A percentile compares a stretch with the other conserved stretches of the same genome.
Conservation (phyloP, 2,329 filamentous ascomycete species). For the Curvularia eragrostidis region DNA sequence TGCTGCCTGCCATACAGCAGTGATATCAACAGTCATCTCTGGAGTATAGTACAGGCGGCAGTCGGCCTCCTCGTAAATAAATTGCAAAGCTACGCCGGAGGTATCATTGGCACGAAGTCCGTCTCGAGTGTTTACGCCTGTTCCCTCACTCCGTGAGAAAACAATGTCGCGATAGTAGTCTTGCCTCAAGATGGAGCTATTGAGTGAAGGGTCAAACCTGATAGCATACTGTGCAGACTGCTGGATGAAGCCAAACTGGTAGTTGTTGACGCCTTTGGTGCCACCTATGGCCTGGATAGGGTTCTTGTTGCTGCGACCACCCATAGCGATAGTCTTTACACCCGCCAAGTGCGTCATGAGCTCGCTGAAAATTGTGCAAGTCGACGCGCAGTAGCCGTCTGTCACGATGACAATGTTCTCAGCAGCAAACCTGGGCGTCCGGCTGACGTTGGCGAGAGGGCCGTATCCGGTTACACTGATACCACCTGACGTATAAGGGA, state of each 20-base stretch:
- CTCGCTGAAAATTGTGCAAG: constrained; percentile 64
- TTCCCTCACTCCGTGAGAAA: constrained; percentile 33
- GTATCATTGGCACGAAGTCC: constrained; percentile 43
- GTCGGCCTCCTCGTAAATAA: constrained; percentile 50
- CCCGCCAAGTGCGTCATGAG: constrained; percentile 61
- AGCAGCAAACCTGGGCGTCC: constrained; percentile 59
- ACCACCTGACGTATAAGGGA: constrained; percentile 40
- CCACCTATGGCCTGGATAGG: constrained; percentile 63
- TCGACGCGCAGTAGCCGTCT: constrained; percentile 66
- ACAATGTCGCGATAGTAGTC: constrained; percentile 38
- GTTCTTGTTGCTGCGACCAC: constrained; percentile 56
- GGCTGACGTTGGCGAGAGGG: constrained; percentile 52
- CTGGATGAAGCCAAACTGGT: constrained; percentile 44
- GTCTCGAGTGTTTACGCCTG: constrained; percentile 46
- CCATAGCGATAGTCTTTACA: constrained; percentile 62
- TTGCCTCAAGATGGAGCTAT: constrained; percentile 32
- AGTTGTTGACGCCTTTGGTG: constrained; percentile 58
- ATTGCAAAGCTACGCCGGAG: constrained; percentile 46
- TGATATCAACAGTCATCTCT: constrained; percentile 51
- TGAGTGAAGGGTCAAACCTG: constrained; percentile 30
- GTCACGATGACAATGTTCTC: constrained; percentile 62
- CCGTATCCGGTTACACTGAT: constrained; percentile 48
- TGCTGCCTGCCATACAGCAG: constrained; percentile 49
- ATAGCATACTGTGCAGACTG: constrained; percentile 31
- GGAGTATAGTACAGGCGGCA: constrained; percentile 52